Evolutionary conservation across 2,329 filamentous ascomycete species (phyloP), one percentile per base, ranked within the genome.

Genomic region (Dothideomycetes sp.): DNA sequence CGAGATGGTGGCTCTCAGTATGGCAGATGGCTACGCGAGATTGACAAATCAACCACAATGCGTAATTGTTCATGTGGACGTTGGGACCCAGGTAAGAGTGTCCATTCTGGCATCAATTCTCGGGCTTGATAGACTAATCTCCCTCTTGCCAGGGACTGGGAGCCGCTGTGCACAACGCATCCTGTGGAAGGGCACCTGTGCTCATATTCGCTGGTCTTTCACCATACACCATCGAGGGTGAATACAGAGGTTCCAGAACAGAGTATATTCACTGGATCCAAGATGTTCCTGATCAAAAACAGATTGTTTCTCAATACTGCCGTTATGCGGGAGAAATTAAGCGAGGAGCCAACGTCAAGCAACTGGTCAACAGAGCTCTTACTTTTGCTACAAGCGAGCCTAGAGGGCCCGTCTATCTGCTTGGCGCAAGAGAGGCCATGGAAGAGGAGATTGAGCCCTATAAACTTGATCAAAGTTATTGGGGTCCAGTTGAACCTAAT

Each of bases 211-310:
- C 84, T 1, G 84, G 84, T 4, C 64, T 88, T 12, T 84, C 78
- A 9, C 84, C 84, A 0, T 84, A 78, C 55, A 88, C 84, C 0
- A 71, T 80, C 20, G 82, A 87, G 51, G 84, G 84, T 12, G 84
- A 89, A 60, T 76, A 82, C 63, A 72, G 80, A 1, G 84, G 84
- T 10, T 80, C 73, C n/a, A 70, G 84, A 40, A 87, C 82, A 1
- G 84, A 89, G 60, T 88, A 84, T 57, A 88, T 87, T 50, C 84
- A 89, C 58, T 89, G 84, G 82, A 81, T 88, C 22, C 84, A 89
- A 53, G 82, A 89, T 59, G 80, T 87, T 3, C 83, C 81, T 0
- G 82, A 89, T 53, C 84, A 89, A 59, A 84, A 82, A 58, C 73
- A 78, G 52, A 88, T 94, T 45, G 67, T 94, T 3, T 68, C 75